A percentile compares a stretch with the other conserved stretches of the same genome.
phyloP scores from a whole-genome alignment of 1,284 basidiomycete species.

The Ustilago bromivora region DNA sequence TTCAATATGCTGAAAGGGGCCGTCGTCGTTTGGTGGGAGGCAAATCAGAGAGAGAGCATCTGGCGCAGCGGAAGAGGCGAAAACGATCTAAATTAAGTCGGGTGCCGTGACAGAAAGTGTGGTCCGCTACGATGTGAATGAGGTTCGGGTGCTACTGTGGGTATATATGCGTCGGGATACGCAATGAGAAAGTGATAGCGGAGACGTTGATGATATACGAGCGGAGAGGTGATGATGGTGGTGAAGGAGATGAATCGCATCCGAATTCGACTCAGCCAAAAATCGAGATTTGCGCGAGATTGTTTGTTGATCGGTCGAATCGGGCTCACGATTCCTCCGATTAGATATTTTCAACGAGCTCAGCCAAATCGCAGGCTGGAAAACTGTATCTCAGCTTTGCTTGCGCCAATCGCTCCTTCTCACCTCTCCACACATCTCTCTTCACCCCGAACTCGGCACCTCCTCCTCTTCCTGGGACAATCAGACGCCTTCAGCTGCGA shows the following conservation, averaged over 20 bases:
- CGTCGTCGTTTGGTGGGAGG: neutral
- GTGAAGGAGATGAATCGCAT: neutral
- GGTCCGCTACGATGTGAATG: neutral
- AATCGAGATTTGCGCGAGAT: conserved; percentile 7
- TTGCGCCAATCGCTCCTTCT: neutral
- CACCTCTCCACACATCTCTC: neutral
- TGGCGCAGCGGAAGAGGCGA: neutral
- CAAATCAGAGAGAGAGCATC: neutral
- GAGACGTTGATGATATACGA: neutral
- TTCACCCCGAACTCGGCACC: neutral
- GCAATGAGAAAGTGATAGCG: neutral
- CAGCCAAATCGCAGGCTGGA: neutral
- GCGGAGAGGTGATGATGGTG: neutral
- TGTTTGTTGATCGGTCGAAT: neutral
- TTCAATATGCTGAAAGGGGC: neutral
- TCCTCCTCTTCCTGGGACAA: neutral
- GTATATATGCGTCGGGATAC: too few species aligned
- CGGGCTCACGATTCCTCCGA: neutral
- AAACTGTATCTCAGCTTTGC: neutral
- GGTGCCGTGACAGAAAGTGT: neutral
- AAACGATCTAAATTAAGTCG: neutral
- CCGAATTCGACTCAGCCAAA: conserved; percentile 19
- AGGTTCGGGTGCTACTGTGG: neutral
- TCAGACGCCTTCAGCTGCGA: too few species aligned
- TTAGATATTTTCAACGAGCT: conserved; percentile 1